Evolutionary conservation across 2,329 filamentous ascomycete genomes (phyloP), one percentile per base, ranked within the genome.

Genomic region (Metarhizium humberi): DNA sequence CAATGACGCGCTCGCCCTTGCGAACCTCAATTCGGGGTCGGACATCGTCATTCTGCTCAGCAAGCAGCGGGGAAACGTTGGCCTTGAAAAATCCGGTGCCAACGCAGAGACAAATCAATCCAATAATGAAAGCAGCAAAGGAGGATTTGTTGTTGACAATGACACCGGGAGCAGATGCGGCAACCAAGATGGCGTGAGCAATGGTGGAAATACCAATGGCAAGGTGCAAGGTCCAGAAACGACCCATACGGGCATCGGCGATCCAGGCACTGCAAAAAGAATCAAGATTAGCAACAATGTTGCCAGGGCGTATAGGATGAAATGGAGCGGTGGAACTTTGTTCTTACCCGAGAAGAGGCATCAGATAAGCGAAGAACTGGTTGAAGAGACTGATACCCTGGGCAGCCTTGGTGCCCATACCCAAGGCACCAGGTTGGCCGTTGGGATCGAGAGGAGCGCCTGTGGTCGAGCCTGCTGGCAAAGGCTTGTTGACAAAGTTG

Each of bases 31-130:
- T 76, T 51, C 76, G 78, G 59, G 83, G 78, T 57, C 75, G 78
- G 4, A 74, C 77, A 56, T 82, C 79, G 38, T 75, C 76, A 67
- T 86, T 85, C 69, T 90, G 86, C 63, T 90, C 86, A 20, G 85
- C 85, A 55, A 90, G 80, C 18, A 89, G 73, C 0, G 86, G 84
- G 0, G 85, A 84, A 47, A 92, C 87, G 65, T 92, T 92, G 59
- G 85, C 81, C 75, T 92, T 92, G 80, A 92, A 90, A 64, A 88
- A 86, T 58, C 88, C 88, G 1, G 87, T 89, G 47, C 88, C 88
- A 34, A 89, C 69, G 60, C 76, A 76, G 43, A 79, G 73, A 29
- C 66, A 64, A 38, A 78, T 63, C 36, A 78, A 71, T n/a, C 86
- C 86, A 65, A 90, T 80, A 64, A 90, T 78, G 62, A 90, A 87